These are phyloP conservation scores for Pyrenophora teres DNA, from an alignment of 2,329 filamentous ascomycete species.

Conservation along the genomic window DNA sequence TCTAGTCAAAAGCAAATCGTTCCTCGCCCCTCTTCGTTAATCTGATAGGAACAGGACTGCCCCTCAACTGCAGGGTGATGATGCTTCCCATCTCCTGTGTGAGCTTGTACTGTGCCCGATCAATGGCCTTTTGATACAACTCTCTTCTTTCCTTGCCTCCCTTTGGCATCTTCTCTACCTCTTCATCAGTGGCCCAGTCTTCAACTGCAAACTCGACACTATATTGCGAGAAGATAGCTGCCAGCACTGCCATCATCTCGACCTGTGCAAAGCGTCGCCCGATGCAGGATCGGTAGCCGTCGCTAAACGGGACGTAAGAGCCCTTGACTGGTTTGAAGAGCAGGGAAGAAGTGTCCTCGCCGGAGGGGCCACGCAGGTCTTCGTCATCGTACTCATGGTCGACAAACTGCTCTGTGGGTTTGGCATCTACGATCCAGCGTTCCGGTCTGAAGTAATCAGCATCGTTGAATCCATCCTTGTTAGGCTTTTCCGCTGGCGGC, in stretches of 20 bases:
- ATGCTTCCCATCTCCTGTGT: conserved; percentile 62
- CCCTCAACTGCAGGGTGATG: conserved; percentile 71
- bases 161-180: conserved; percentile 46
- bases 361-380: conserved; percentile 63
- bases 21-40: conserved; percentile 72
- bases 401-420: conserved; percentile 32
- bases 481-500: conserved; percentile 34
- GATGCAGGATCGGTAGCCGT: conserved; percentile 60
- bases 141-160: conserved; percentile 56
- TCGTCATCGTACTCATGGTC: conserved; percentile 53
- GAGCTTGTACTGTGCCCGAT: conserved; percentile 59
- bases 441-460: conserved; percentile 72
- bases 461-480: conserved; percentile 51
- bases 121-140: conserved; percentile 66
- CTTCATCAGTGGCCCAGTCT: conserved; percentile 50
- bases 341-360: conserved; percentile 64
- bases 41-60: conserved; percentile 66
- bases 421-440: conserved; percentile 64
- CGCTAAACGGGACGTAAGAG: conserved; percentile 61
- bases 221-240: conserved; percentile 60
- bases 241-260: conserved; percentile 59
- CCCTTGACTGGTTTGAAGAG: conserved; percentile 59
- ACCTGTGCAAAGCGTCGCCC: conserved; percentile 62
- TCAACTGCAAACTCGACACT: conserved; percentile 72
- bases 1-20: conserved; percentile 59